Evolutionary conservation across 73 alveolate species (phyloP).

Genomic region (Blepharisma stoltei): DNA sequence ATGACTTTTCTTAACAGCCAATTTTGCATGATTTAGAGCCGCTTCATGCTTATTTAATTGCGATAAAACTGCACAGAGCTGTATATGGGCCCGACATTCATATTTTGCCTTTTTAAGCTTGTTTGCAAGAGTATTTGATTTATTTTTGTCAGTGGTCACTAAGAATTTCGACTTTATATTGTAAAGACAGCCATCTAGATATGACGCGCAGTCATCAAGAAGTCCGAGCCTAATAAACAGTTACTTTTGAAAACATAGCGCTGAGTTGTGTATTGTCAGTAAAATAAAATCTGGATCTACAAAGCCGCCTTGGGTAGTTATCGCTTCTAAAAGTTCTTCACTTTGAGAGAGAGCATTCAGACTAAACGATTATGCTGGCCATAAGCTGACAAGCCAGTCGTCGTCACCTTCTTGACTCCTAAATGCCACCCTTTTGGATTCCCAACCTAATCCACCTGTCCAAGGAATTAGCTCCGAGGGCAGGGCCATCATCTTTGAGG

Average conservation of each 20-base stretch:
- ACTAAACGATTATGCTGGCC: too few relatives aligned
- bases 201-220: constrained; percentile 49
- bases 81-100: constrained; percentile 59
- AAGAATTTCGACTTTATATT: constrained; percentile 4
- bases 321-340: constrained; percentile 51
- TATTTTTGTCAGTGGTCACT: too few relatives aligned
- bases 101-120: constrained; percentile 34
- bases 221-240: constrained; percentile 32
- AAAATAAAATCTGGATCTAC: constrained; percentile 55
- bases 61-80: constrained; percentile 79
- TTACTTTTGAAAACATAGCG: constrained; percentile 52
- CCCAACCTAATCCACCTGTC: too few relatives aligned
- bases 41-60: constrained; percentile 65
- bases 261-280: constrained; percentile 56
- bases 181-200: constrained; percentile 56
- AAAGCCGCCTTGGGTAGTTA: constrained; percentile 52
- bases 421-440: too few relatives aligned
- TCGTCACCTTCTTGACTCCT: too few relatives aligned
- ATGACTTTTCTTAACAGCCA: constrained; percentile 61
- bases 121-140: constrained; percentile 2
- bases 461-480: too few relatives aligned
- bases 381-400: too few relatives aligned
- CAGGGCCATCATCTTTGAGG: too few relatives aligned
- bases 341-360: constrained; percentile 27
- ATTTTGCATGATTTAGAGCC: constrained; percentile 73